phyloP scores from a whole-genome alignment of 768 basidiomycete genomes.

The Tephrocybe sp. region DNA sequence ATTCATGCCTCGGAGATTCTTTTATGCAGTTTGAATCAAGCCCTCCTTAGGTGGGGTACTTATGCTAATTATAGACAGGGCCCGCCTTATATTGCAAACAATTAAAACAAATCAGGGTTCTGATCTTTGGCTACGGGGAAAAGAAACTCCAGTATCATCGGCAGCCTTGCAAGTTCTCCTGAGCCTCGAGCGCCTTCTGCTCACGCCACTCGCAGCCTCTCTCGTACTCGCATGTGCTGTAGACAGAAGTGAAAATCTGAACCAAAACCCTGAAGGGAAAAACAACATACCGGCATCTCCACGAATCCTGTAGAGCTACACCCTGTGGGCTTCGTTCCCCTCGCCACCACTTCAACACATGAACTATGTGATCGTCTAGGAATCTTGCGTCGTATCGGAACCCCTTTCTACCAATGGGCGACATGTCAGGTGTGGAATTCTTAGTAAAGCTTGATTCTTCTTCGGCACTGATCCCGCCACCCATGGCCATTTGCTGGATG shows the following conservation, averaged over 20 bases:
- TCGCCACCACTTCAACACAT: slow-evolving; percentile 72
- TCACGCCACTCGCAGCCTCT: slow-evolving; percentile 82
- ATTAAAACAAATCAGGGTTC: no score
- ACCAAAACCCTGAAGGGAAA: slow-evolving; percentile 22
- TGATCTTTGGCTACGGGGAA: no score
- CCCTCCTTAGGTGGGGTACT: no score
- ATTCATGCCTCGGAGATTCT: no score
- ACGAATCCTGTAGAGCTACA: slow-evolving; percentile 55
- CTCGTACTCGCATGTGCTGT: slow-evolving; percentile 70
- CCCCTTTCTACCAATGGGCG: slow-evolving; percentile 61
- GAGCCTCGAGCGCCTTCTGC: slow-evolving; percentile 40
- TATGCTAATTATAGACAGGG: no score
- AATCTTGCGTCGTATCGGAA: slow-evolving; percentile 53
- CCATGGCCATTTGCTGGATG: neutral
- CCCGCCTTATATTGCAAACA: neutral
- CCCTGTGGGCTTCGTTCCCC: slow-evolving; percentile 69
- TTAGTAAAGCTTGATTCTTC: neutral
- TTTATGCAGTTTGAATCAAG: no score
- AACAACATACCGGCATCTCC: slow-evolving; percentile 63
- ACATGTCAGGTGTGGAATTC: neutral
- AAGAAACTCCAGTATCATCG: neutral
- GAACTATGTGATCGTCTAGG: slow-evolving; percentile 51
- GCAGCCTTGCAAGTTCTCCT: slow-evolving; percentile 1
- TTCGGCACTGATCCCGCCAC: neutral
- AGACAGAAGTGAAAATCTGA: neutral